Base-by-base conservation (phyloP, 352 stramenopile species). In the Globisporangium okanoganense region DNA sequence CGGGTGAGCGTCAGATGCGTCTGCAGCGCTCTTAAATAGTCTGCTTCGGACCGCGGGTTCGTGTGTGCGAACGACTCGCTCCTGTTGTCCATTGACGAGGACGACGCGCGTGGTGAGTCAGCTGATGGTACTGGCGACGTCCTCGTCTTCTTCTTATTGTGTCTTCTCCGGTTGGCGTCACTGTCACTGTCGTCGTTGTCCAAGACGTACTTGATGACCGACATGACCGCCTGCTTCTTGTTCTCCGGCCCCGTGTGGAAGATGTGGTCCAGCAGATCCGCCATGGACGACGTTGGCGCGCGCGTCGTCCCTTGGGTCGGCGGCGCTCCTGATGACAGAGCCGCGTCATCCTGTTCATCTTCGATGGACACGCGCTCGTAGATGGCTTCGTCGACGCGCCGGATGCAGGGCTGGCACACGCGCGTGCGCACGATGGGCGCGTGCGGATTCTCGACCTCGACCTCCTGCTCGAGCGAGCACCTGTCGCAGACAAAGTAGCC, bases 401-500 rank as follows among this genome's bases (percentile, higher is more conserved):
- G 25, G 45, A 86, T 62, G 36, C 76, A 86, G 7, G 70, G 72
- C 22, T 78, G 65, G 16, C 76, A 86, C 8, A 83, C 62, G 36
- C 72, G 67, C 7, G 79, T 65, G 41, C 72, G 59, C 9, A 79
- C 65, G 36, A 83, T 69, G n/a, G 67, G 72, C 0, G 70, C 60
- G 20, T 61, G 52, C 1, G 49, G 47, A 10, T 53, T 40, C 36
- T 56, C 53, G 14, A 33, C 35, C 44, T 83, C 76, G 9, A 77
- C 69, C 35, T 81, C 67, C 62, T 82, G 76, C 24, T 61, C 58
- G 14, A 74, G 56, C 0, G 72, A 75, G 55, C 76, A 86, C 48
- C 73, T 76, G 22, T 82, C 67, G 43, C 76, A 86, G 3, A 83
- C 74, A 38, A 82, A 66, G 52, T 77, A 83, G n/a, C 72, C 74